Percentiles rank a stretch among this genome's conserved stretches.
Conservation (phyloP, 495 filamentous ascomycete genomes). For the Daldinia concentrica region DNA sequence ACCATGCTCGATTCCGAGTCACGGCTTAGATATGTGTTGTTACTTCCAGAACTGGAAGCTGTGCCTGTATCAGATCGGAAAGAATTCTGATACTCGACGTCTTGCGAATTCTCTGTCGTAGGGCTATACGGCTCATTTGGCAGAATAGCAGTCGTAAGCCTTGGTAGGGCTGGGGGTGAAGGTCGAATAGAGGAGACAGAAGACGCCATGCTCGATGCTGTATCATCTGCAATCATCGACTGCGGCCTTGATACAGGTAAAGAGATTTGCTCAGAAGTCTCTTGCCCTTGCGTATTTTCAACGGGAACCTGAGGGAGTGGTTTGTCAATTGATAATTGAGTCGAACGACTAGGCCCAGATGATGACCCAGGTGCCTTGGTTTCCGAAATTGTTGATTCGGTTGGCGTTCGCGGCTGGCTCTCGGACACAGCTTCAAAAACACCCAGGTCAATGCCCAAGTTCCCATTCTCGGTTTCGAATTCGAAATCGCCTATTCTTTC, state of each 20-base stretch:
- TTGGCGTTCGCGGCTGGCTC: constrained; percentile 51
- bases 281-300: constrained; percentile 55
- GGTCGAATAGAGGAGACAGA: constrained; percentile 55
- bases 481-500: constrained; percentile 96
- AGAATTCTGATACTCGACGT: constrained; percentile 56
- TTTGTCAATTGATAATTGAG: constrained; percentile 40
- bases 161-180: constrained; percentile 56
- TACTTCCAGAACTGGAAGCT: constrained; percentile 63
- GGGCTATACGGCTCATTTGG: constrained; percentile 58
- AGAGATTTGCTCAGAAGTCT: constrained; percentile 45
- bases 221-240: constrained; percentile 48
- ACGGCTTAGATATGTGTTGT: constrained; percentile 79
- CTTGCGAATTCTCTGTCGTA: constrained; percentile 51
- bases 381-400: constrained; percentile 48
- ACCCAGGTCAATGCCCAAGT: constrained; percentile 59
- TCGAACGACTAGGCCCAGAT: constrained; percentile 29
- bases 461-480: constrained; percentile 64
- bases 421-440: constrained; percentile 48
- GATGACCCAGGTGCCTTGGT: constrained; percentile 44
- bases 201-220: constrained; percentile 48
- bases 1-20: constrained; percentile 84
- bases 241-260: constrained; percentile 52
- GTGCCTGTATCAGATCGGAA: constrained; percentile 61
- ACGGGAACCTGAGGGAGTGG: constrained; percentile 49
- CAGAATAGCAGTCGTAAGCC: constrained; percentile 57